These are phyloP conservation scores for Didymosphaeria variabile DNA, from an alignment of 2,329 filamentous ascomycete genomes.

Conservation along the genomic window DNA sequence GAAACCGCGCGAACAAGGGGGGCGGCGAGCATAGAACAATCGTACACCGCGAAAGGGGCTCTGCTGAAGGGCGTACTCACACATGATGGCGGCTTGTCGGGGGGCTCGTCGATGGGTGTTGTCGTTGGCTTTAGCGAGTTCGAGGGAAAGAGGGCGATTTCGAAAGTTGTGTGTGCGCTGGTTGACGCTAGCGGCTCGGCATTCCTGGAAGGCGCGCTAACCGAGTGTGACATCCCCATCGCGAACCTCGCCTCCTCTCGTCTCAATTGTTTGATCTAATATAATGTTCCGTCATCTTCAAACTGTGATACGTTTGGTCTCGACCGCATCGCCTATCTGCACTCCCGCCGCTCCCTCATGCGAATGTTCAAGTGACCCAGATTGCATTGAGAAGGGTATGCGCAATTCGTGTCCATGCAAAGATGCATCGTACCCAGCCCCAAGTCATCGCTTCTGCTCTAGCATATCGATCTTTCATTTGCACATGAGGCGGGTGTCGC, in stretches of 20 bases:
- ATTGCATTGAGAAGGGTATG: background rate
- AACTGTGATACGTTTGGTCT: background rate
- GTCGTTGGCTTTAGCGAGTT: constrained; percentile 37
- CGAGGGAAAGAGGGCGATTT: constrained; percentile 27
- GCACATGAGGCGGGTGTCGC: background rate
- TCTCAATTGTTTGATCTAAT: background rate
- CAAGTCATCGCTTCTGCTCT: background rate
- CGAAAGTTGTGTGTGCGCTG: constrained; percentile 20
- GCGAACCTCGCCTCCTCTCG: background rate
- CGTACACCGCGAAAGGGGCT: background rate
- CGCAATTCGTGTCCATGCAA: background rate
- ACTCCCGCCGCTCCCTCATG: background rate
- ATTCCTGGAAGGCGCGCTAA: background rate
- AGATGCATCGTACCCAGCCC: background rate
- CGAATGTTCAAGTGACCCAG: background rate
- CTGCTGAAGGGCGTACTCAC: constrained; percentile 36
- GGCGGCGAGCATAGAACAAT: background rate
- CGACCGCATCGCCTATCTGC: background rate
- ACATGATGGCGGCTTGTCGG: constrained; percentile 52
- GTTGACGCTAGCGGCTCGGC: constrained; percentile 16
- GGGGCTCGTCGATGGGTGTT: constrained; percentile 45
- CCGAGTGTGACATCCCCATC: background rate
- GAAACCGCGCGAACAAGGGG: background rate
- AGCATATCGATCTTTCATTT: background rate
- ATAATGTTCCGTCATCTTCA: too few species aligned